phyloP scores from a whole-genome alignment of 768 basidiomycete species.

The Kwoniella bestiolae region DNA sequence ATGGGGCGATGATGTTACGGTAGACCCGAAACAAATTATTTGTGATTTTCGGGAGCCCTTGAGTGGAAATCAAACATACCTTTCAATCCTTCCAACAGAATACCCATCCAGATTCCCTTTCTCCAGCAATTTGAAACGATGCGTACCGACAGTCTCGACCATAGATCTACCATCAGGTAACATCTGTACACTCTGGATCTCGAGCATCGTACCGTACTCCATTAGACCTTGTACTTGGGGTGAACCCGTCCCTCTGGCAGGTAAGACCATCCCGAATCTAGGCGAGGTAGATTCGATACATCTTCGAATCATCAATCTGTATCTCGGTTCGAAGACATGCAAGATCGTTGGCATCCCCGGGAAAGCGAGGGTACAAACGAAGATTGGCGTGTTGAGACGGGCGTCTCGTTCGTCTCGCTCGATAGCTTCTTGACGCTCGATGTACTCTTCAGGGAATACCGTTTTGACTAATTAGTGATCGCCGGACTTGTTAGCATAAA shows the following conservation, averaged over 20 bases:
- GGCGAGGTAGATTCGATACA: conserved; percentile 77
- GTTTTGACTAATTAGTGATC: conserved; percentile 70
- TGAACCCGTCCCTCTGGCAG: conserved; percentile 59
- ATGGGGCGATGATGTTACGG: neutral
- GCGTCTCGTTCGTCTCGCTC: conserved; percentile 77
- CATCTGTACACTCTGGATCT: conserved; percentile 84
- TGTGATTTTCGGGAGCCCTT: neutral
- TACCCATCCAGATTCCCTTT: conserved; percentile 86
- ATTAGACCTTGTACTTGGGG: conserved; percentile 61
- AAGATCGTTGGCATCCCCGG: conserved; percentile 86
- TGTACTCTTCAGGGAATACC: conserved; percentile 70
- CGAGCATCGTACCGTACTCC: conserved; percentile 92
- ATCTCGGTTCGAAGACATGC: conserved; percentile 93
- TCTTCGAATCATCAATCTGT: conserved; percentile 95
- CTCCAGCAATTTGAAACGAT: conserved; percentile 85
- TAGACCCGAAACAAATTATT: conserved; percentile 2
- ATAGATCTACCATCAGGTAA: conserved; percentile 86
- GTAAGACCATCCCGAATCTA: conserved; percentile 93
- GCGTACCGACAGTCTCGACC: conserved; percentile 73
- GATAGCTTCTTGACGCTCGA: conserved; percentile 68
- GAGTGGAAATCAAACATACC: conserved; percentile 48
- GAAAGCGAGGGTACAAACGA: conserved; percentile 86
- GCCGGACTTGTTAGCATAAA: too few species aligned
- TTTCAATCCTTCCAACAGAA: conserved; percentile 78
- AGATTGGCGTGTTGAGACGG: conserved; percentile 85